Evolutionary conservation across 768 basidiomycete species (phyloP).

Genomic region (Suillus hirtellus): DNA sequence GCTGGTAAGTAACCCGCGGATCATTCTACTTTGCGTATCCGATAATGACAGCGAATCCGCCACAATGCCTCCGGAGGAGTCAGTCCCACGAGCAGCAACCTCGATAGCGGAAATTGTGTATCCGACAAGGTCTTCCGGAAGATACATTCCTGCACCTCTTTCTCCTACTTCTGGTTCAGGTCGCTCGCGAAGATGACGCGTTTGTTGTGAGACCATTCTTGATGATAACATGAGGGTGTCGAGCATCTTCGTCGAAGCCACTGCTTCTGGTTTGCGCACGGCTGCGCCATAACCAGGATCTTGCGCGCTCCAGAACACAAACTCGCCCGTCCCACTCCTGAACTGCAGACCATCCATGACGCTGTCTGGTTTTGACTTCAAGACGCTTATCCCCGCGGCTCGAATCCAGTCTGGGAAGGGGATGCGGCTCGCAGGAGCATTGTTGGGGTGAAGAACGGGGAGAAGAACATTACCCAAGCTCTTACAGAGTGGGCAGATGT

Average conservation of each 20-base stretch:
- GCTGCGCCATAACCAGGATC: conserved; percentile 67
- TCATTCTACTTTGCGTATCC: conserved; percentile 74
- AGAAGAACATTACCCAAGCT: conserved; percentile 93
- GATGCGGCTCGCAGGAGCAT: conserved; percentile 45
- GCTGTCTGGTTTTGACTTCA: conserved; percentile 79
- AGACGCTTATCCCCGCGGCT: conserved; percentile 82
- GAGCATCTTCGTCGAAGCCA: conserved; percentile 76
- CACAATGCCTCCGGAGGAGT: conserved; percentile 47
- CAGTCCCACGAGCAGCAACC: conserved; percentile 72
- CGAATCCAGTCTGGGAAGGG: conserved; percentile 90
- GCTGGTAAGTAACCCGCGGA: conserved; percentile 74
- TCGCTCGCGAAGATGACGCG: conserved; percentile 77
- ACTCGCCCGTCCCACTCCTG: conserved; percentile 81
- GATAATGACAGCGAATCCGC: conserved; percentile 66
- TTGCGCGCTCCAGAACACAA: conserved; percentile 86
- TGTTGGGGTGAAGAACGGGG: conserved; percentile 64
- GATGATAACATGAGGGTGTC: conserved; percentile 82
- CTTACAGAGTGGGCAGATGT: conserved; percentile 96
- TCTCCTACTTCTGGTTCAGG: conserved; percentile 71
- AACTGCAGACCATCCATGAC: conserved; percentile 72
- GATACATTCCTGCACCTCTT: conserved; percentile 81
- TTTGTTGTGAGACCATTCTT: conserved; percentile 82
- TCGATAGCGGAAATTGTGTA: conserved; percentile 87
- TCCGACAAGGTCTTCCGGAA: conserved; percentile 88
- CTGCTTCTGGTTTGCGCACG: conserved; percentile 52